Evolutionary conservation across 129 eudicot genomes (phyloP).

Genomic region (Oenanthe sinensis): DNA sequence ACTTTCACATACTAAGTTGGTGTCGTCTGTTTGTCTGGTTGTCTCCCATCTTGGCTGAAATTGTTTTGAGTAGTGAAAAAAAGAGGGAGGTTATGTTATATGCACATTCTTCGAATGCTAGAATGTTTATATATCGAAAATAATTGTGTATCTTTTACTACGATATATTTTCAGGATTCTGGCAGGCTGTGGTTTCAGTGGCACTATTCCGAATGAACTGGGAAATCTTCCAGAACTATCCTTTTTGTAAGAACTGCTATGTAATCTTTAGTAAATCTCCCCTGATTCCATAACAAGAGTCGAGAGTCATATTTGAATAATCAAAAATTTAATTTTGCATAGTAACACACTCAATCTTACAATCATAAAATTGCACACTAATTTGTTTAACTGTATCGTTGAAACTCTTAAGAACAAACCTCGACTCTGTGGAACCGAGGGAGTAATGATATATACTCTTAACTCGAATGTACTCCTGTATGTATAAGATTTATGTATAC

Average conservation of each 20-base stretch:
- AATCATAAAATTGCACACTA: not conserved
- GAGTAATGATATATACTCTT: not conserved
- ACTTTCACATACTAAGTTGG: not conserved
- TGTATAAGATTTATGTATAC: not conserved
- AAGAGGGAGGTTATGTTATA: too few relatives aligned
- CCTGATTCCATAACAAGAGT: not conserved
- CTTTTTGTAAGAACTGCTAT: constrained; percentile 57
- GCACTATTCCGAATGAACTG: constrained; percentile 65
- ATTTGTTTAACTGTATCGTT: too few relatives aligned
- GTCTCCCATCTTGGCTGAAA: not conserved
- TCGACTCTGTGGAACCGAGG: not conserved
- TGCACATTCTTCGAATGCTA: not conserved
- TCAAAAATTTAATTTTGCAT: not conserved
- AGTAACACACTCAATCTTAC: not conserved
- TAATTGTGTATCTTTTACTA: not conserved
- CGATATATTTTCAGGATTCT: constrained; percentile 46
- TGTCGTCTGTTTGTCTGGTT: not conserved
- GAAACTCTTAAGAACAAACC: not conserved
- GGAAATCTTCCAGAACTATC: constrained; percentile 68
- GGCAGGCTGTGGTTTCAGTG: constrained; percentile 94
- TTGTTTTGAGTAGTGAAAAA: too few relatives aligned
- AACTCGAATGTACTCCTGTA: not conserved
- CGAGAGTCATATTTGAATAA: not conserved
- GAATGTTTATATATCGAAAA: not conserved
- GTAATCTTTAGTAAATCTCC: not conserved